These are phyloP conservation scores for Acmispon strigosus DNA, from an alignment of 306 rosid genomes.

Conservation along the genomic window DNA sequence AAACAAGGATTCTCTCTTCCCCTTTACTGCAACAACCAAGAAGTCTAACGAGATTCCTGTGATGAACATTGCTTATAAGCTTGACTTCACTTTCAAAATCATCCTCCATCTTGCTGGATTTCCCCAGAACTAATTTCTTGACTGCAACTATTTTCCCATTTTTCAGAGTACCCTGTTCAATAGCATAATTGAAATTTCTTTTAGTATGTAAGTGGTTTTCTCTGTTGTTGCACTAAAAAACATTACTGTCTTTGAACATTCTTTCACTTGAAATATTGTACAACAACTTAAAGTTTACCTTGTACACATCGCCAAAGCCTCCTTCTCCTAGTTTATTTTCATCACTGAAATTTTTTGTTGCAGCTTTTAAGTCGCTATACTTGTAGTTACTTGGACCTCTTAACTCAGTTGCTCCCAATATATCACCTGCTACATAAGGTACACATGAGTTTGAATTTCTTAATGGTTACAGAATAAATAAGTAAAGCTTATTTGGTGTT, in stretches of 20 bases:
- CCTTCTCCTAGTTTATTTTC: slow-evolving; percentile 64
- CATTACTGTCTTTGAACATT: not conserved
- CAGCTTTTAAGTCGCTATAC: slow-evolving; percentile 45
- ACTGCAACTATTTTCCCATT: slow-evolving; percentile 64
- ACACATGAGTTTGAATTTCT: not conserved
- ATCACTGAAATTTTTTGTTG: slow-evolving; percentile 45
- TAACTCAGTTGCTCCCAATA: slow-evolving; percentile 64
- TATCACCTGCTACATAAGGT: slow-evolving; percentile 31
- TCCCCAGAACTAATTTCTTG: slow-evolving; percentile 43
- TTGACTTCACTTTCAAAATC: slow-evolving; percentile 60
- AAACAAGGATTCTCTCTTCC: slow-evolving; percentile 52
- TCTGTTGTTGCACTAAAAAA: not conserved
- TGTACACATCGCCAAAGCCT: slow-evolving; percentile 64
- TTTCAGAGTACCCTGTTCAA: slow-evolving; percentile 48
- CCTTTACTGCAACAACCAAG: slow-evolving; percentile 65
- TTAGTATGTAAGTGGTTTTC: not conserved
- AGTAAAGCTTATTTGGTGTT: not conserved
- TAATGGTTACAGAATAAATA: not conserved
- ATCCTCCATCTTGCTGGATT: slow-evolving; percentile 35
- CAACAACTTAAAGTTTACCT: slow-evolving; percentile 29
- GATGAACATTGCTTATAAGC: slow-evolving; percentile 68
- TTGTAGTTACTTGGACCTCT: slow-evolving; percentile 52
- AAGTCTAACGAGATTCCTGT: slow-evolving; percentile 55
- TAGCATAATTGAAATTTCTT: not conserved
- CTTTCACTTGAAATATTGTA: not conserved